Percentiles rank a stretch among this genome's conserved stretches.
phyloP scores from a whole-genome alignment of 345 rosid genomes.

The Psidium guajava region DNA sequence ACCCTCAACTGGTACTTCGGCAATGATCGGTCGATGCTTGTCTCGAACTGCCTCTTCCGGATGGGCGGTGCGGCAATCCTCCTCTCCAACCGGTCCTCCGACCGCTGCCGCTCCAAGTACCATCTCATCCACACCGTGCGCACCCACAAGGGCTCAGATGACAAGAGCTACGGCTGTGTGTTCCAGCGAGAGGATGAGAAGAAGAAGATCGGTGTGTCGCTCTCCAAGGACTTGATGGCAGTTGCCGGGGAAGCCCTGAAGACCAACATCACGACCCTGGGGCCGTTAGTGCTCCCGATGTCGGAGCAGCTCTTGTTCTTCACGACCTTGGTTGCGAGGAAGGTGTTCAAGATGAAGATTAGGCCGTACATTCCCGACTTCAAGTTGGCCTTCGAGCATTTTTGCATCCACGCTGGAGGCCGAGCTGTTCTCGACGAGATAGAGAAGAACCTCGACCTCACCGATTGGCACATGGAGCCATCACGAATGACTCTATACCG shows the following conservation, averaged over 20 bases:
- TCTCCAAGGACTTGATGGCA: conserved; percentile 46
- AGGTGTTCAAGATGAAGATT: conserved; percentile 29
- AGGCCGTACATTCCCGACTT: conserved; percentile 57
- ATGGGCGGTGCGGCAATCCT: conserved; percentile 44
- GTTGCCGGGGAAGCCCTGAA: conserved; percentile 60
- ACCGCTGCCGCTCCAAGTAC: conserved; percentile 32
- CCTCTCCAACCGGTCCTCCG: conserved; percentile 35
- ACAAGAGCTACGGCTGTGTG: conserved; percentile 35
- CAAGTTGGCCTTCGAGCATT: conserved; percentile 65
- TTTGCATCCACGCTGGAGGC: conserved; percentile 66
- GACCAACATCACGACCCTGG: conserved; percentile 53
- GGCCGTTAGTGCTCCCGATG: conserved; percentile 55
- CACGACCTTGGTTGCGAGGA: conserved; percentile 21
- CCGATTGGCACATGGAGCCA: conserved; percentile 66
- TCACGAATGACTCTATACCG: conserved; percentile 66
- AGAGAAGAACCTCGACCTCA: conserved; percentile 45
- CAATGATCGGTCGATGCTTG: conserved; percentile 46
- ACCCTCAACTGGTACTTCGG: conserved; percentile 37
- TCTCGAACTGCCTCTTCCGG: conserved; percentile 48
- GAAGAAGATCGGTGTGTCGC: conserved; percentile 25
- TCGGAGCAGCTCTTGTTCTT: conserved; percentile 44
- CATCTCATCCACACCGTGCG: conserved; percentile 44
- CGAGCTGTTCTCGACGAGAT: conserved; percentile 58
- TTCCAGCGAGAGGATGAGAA: conserved; percentile 43
- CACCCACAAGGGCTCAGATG: conserved; percentile 47